A percentile compares a stretch with the other conserved stretches of the same genome.
phyloP scores from a whole-genome alignment of 441 rosid species.

The Bruguiera hainesii region DNA sequence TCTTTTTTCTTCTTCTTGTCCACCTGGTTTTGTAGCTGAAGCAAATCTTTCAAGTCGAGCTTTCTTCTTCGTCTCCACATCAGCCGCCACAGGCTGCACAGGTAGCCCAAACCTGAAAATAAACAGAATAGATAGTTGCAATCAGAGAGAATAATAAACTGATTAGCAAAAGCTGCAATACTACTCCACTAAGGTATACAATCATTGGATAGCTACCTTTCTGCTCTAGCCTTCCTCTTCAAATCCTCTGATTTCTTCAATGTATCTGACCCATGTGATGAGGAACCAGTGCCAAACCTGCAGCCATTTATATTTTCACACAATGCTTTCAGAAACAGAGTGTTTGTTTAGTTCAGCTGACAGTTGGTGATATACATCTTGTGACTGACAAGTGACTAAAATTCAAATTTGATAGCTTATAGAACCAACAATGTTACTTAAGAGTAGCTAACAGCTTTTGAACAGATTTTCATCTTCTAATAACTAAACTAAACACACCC shows the following conservation, averaged over 20 bases:
- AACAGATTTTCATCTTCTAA: too few species aligned
- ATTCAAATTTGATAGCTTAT: too few species aligned
- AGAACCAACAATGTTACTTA: too few species aligned
- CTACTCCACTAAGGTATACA: conserved; percentile 2
- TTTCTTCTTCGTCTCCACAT: conserved; percentile 79
- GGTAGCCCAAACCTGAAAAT: conserved; percentile 70
- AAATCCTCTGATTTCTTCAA: conserved; percentile 62
- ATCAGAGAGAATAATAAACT: neutral
- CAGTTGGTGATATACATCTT: too few species aligned
- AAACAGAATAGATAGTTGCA: neutral
- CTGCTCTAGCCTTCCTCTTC: conserved; percentile 92
- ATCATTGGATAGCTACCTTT: conserved; percentile 48
- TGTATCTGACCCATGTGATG: conserved; percentile 34
- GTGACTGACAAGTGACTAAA: too few species aligned
- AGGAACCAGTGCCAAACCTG: conserved; percentile 26
- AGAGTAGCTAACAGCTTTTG: too few species aligned
- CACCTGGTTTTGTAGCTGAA: conserved; percentile 36
- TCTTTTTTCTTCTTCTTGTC: conserved; percentile 72
- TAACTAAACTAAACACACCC: too few species aligned
- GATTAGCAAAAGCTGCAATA: conserved; percentile 4
- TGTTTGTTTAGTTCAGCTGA: too few species aligned
- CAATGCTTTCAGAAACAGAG: too few species aligned
- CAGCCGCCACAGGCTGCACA: conserved; percentile 35
- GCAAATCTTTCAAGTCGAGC: conserved; percentile 80
- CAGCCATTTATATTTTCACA: neutral